Percentiles rank a stretch among this genome's conserved stretches.
These are phyloP conservation scores for Chaetomium sp. DNA, from an alignment of 2,329 filamentous ascomycete genomes.

Conservation along the genomic window DNA sequence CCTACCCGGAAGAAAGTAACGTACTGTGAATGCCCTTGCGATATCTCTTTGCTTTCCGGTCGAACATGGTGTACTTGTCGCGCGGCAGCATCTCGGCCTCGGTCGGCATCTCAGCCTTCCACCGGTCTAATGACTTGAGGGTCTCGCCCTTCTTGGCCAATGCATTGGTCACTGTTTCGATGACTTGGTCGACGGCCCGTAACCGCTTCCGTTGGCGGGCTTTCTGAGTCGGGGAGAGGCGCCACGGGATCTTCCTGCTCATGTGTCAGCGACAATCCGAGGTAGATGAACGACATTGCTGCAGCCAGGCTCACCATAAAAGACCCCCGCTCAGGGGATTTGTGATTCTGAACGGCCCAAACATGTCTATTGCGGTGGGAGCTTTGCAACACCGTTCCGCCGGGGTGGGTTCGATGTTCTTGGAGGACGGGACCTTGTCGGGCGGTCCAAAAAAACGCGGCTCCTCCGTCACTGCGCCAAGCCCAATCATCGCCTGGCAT, in stretches of 20 bases:
- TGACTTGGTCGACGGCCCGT: slow-evolving; percentile 82
- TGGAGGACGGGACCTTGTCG: slow-evolving; percentile 16
- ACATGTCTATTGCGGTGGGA: slow-evolving; percentile 60
- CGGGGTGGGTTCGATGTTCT: slow-evolving; percentile 19
- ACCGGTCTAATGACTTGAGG: slow-evolving; percentile 78
- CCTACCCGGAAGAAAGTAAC: slow-evolving; percentile 43
- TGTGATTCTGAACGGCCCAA: slow-evolving; percentile 79
- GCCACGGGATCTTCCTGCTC: slow-evolving; percentile 89
- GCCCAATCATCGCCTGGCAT: slow-evolving; percentile 18
- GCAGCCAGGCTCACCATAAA: slow-evolving; percentile 63
- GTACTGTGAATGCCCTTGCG: slow-evolving; percentile 96
- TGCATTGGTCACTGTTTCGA: slow-evolving; percentile 78
- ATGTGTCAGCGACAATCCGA: slow-evolving; percentile 14
- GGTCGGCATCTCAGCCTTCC: slow-evolving; percentile 94
- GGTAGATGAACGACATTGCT: background rate
- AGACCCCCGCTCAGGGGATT: slow-evolving; percentile 77
- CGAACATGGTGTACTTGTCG: slow-evolving; percentile 98
- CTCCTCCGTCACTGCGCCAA: slow-evolving; percentile 19
- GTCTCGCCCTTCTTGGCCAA: slow-evolving; percentile 72
- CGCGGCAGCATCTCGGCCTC: slow-evolving; percentile 93
- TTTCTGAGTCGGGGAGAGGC: slow-evolving; percentile 90
- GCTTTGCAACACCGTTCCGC: slow-evolving; percentile 19
- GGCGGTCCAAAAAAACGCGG: slow-evolving; percentile 29
- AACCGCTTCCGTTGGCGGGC: slow-evolving; percentile 80
- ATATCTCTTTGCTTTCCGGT: slow-evolving; percentile 92